A percentile compares a stretch with the other conserved stretches of the same genome.
Conservation (phyloP, 108 stramenopile genomes). For the Nannochloropsis gaditana region DNA sequence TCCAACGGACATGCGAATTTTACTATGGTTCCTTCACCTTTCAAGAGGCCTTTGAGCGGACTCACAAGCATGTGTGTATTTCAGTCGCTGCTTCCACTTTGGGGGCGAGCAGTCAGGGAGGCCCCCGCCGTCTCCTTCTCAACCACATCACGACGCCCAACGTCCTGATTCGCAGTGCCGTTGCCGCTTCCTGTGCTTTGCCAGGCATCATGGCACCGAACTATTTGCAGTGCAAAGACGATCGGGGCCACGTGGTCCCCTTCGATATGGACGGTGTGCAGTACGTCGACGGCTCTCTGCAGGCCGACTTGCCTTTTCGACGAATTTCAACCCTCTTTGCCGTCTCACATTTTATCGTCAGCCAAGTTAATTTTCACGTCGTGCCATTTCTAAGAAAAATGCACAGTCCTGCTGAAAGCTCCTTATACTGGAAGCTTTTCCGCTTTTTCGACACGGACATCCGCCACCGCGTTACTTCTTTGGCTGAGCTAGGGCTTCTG, state of each 20-base stretch:
- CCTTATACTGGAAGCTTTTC: conserved; percentile 68
- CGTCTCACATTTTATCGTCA: conserved; percentile 94
- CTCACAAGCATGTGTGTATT: conserved; percentile 83
- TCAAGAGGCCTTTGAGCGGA: conserved; percentile 80
- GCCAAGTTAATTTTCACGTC: conserved; percentile 89
- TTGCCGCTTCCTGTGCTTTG: conserved; percentile 77
- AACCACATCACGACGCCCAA: conserved; percentile 98
- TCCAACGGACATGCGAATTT: conserved; percentile 70
- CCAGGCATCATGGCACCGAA: conserved; percentile 83
- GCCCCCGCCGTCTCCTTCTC: conserved; percentile 43
- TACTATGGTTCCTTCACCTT: conserved; percentile 77
- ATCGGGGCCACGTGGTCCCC: conserved; percentile 65
- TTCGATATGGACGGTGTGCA: conserved; percentile 92
- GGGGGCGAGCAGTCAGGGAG: conserved; percentile 55
- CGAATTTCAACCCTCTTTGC: conserved; percentile 98
- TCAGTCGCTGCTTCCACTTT: conserved; percentile 62
- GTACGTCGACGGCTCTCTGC: conserved; percentile 81
- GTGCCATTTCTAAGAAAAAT: conserved; percentile 66
- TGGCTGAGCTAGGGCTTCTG: conserved; percentile 73
- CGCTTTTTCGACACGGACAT: conserved; percentile 78
- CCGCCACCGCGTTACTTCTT: conserved; percentile 65
- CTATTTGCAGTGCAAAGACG: conserved; percentile 73
- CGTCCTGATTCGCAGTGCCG: conserved; percentile 92
- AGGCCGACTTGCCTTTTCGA: conserved; percentile 92
- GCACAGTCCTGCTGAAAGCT: not conserved